Percentiles rank a stretch among this genome's conserved stretches.
phyloP scores from a whole-genome alignment of 345 rosid species.

The Citrus inodora region DNA sequence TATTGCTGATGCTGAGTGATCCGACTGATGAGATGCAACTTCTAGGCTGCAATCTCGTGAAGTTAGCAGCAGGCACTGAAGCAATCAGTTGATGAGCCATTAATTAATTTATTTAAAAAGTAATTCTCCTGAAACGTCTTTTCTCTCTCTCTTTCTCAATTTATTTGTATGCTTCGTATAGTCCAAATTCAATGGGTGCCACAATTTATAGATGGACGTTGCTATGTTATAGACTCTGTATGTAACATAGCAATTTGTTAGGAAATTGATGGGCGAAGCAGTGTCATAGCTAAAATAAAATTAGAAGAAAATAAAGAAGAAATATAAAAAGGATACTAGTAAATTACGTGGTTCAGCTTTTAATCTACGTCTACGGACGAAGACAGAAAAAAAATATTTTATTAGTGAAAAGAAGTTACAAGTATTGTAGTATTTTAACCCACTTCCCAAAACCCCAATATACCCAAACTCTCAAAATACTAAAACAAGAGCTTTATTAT shows the following conservation, averaged over 20 bases:
- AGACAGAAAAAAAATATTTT: accelerated
- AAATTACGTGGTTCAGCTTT: no score
- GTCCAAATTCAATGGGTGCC: background rate
- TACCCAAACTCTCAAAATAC: no score
- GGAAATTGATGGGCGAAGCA: no score
- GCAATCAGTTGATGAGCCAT: background rate
- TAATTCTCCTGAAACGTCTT: no score
- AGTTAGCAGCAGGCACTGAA: background rate
- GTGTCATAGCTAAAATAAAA: no score
- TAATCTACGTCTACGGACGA: accelerated
- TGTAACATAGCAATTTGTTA: no score
- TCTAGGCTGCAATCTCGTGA: background rate
- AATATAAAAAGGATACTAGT: accelerated
- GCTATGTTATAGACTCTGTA: no score
- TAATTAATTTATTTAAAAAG: background rate
- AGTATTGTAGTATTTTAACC: accelerated
- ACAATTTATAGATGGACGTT: background rate
- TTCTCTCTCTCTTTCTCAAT: no score
- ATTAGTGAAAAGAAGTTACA: no score
- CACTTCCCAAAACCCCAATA: no score
- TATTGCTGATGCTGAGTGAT: background rate
- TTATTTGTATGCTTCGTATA: background rate
- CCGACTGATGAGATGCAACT: background rate
- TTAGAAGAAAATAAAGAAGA: no score
- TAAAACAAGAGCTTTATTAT: no score